Evolutionary conservation across 2,329 filamentous ascomycete genomes (phyloP).

Genomic region (Graphilbum fragrans): DNA sequence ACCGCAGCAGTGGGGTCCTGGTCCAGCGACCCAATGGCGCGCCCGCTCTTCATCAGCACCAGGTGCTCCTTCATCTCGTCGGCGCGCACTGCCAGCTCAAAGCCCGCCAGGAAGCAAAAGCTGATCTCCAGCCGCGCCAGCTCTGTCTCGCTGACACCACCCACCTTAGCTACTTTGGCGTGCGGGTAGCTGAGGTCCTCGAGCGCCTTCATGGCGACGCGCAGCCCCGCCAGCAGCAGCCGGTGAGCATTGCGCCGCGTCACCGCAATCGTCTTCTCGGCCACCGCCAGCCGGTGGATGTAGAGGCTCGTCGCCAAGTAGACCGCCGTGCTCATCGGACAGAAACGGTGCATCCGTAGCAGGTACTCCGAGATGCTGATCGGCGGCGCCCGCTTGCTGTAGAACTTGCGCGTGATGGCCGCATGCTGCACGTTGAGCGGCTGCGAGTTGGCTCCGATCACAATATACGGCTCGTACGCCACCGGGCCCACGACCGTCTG

Average conservation of each 20-base stretch:
- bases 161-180: constrained; percentile 71
- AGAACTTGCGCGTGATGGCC: constrained; percentile 84
- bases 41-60: constrained; percentile 38
- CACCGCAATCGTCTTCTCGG: constrained; percentile 67
- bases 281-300: constrained; percentile 69
- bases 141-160: constrained; percentile 73
- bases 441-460: constrained; percentile 58
- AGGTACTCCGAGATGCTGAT: constrained; percentile 80
- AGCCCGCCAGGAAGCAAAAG: constrained; percentile 77
- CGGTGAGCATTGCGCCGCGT: constrained; percentile 79
- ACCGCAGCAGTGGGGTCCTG: constrained; percentile 5
- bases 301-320: constrained; percentile 84
- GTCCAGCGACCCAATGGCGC: constrained; percentile 10
- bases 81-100: constrained; percentile 58
- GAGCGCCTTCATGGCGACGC: constrained; percentile 88
- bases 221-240: constrained; percentile 67
- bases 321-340: constrained; percentile 85
- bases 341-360: constrained; percentile 75
- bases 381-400: constrained; percentile 74
- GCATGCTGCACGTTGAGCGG: constrained; percentile 68
- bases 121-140: constrained; percentile 79
- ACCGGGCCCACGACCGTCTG: constrained; percentile 28
- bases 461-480: constrained; percentile 38
- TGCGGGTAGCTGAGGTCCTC: constrained; percentile 87
- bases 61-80: constrained; percentile 53